A percentile compares a stretch with the other conserved stretches of the same genome.
phyloP scores from a whole-genome alignment of 257 asterid species.

The Rauvolfia tetraphylla region DNA sequence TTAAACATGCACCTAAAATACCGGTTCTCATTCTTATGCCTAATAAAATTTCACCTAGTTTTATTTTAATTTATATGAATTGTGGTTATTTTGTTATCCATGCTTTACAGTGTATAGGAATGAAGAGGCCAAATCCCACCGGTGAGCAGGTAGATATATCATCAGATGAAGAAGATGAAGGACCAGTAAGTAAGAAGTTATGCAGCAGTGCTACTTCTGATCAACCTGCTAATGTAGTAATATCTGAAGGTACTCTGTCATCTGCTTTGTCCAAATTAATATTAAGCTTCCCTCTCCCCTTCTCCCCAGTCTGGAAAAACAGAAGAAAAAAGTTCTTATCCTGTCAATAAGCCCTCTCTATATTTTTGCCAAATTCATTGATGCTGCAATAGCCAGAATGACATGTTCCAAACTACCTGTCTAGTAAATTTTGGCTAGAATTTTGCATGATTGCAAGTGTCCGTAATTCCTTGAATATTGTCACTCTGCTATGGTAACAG shows the following conservation, averaged over 20 bases:
- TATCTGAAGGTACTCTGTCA: slow-evolving; percentile 43
- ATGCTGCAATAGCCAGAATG: neutral
- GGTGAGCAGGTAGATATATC: slow-evolving; percentile 56
- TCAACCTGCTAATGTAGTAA: slow-evolving; percentile 29
- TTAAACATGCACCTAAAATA: neutral
- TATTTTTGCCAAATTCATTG: neutral
- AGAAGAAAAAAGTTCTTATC: neutral
- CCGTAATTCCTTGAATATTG: neutral
- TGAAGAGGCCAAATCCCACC: slow-evolving; percentile 33
- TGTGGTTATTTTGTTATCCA: neutral
- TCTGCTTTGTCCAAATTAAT: neutral
- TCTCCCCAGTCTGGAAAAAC: neutral
- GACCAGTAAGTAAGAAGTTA: slow-evolving; percentile 18
- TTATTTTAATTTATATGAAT: neutral
- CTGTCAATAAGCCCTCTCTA: neutral
- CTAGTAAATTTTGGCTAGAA: neutral
- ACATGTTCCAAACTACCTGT: neutral
- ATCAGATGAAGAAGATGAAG: slow-evolving; percentile 41
- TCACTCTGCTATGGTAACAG: neutral
- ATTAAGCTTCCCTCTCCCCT: slow-evolving; percentile 8
- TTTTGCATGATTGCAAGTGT: neutral
- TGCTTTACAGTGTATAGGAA: slow-evolving; percentile 7
- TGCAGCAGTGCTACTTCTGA: neutral
- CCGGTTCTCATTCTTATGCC: neutral
- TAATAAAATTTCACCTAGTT: neutral